Evolutionary conservation across 352 stramenopile species (phyloP), one percentile per base, ranked within the genome.

Genomic region (Globisporangium emineosum): DNA sequence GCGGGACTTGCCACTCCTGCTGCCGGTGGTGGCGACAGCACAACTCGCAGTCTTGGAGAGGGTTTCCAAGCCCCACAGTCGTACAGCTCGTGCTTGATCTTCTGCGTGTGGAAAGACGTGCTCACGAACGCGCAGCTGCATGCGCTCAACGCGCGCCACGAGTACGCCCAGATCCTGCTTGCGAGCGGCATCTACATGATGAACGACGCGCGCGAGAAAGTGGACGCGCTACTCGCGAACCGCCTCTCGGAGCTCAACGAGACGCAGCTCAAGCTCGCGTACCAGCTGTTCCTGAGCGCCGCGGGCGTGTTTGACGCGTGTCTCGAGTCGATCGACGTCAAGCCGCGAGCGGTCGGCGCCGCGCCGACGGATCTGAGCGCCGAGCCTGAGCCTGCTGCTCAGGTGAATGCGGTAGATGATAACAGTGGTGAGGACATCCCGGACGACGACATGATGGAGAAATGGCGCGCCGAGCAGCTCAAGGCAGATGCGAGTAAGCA

Each of bases 221-320:
- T 86, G 54, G 80, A 88, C 60, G 54, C 33, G 13, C 69, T 83
- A 49, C 62, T 86, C 17, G 53, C 66, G 25, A 60, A 75, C 23
- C 70, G 75, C 35, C 61, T 82, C 19, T 68, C 63, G 42, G 78
- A 87, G 52, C 73, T 83, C 42, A 64, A 81, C 53, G 82, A 91
- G 57, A 76, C 73, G 57, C 71, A 90, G 60, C 72, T 91, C 35
- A 91, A 91, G 64, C 68, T 87, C 63, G 80, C 73, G 59, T 89
- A 91, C 55, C 81, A 91, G 59, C 60, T 87, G 3, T 47, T 90
- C 15, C 69, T 90, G 53, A 77, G 83, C n/a, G 75, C 79, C 0
- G 74, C 82, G 0, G 82, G 82, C 5, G 65, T 88, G 29, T 66
- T 89, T 4, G 73, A 86, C 8, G 75, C 78, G 12, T 85, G 78